Evolutionary conservation across 768 basidiomycete genomes (phyloP), one percentile per base, ranked within the genome.

Genomic region (Russula ochroleuca): DNA sequence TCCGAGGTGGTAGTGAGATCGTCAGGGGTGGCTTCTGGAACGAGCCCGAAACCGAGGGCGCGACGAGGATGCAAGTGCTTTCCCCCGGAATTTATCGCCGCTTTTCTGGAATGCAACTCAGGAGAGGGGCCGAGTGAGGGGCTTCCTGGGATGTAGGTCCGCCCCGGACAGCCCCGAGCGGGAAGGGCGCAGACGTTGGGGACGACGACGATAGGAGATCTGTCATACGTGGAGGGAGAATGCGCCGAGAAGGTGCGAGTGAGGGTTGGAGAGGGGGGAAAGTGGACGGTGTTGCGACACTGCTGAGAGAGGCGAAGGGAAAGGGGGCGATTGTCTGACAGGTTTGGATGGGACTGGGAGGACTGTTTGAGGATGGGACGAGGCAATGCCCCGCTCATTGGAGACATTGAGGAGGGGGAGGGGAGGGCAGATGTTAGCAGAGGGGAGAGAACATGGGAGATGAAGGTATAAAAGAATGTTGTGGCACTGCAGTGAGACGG

Each of bases 111-210:
- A n/a, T 62, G 56, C 35, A 63, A 52, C 58, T 63, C 56, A 48
- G 57, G 67, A 21, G 67, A 60, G 57, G 66, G 40, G 58, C 54
- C 54, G 43, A 56, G 67, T 19, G 55, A 28, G 67, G 63, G 23
- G 57, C 79, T 81, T 57, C 78, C 81, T 57, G 82, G 77, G 64
- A 75, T 74, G 70, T 88, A 89, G 5, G 86, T 88, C 66, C 85
- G 80, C 31, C 87, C 87, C 55, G 86, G 86, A 71, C 86, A 88
- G 35, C 88, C 88, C 64, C 91, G 85, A 69, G 83, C 89, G 40
- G 92, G 91, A 25, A 94, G 80, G 11, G 85, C 84, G 71, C 90
- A 92, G 40, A 79, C 73, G 71, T 92, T 90, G 37, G 86, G 86
- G 25, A 81, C 71, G 67, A 90, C 87, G 70, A 84, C 77, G 71